Conservation (phyloP, 257 asterid genomes). For the Fraxinus anomala region DNA sequence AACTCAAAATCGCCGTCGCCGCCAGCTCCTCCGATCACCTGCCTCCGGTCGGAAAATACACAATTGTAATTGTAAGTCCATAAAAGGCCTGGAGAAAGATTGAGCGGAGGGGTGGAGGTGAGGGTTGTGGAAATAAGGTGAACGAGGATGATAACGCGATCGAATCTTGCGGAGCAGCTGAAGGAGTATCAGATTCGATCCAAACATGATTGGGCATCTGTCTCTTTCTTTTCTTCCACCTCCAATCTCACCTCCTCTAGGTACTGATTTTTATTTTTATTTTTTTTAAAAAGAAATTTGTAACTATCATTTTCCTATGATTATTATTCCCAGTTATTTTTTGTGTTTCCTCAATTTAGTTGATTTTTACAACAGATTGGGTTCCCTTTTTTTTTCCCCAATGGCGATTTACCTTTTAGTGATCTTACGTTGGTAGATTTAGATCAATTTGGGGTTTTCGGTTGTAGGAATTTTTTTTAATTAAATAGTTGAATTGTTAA, state of each 20-base stretch:
- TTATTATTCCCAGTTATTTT: background rate
- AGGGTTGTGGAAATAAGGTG: background rate
- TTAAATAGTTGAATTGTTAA: slow-evolving; percentile 7
- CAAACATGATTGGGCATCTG: slow-evolving; percentile 81
- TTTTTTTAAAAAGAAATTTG: background rate
- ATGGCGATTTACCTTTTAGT: background rate
- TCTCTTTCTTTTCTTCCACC: slow-evolving; percentile 80
- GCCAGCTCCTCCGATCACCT: slow-evolving; percentile 9
- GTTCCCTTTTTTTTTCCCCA: background rate
- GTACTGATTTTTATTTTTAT: slow-evolving; percentile 25
- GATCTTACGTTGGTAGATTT: slow-evolving; percentile 8
- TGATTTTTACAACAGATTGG: slow-evolving; percentile 2
- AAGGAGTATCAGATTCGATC: slow-evolving; percentile 91
- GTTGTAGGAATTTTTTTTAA: background rate
- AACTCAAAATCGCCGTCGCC: slow-evolving; percentile 32
- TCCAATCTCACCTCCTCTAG: slow-evolving; percentile 65
- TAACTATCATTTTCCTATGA: background rate
- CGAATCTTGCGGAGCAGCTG: slow-evolving; percentile 91
- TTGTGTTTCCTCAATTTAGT: slow-evolving; percentile 7
- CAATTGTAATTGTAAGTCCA: background rate
- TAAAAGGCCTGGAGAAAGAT: slow-evolving; percentile 17
- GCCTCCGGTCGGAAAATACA: background rate
- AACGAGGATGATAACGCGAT: slow-evolving; percentile 78
- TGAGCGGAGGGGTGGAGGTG: slow-evolving; percentile 5
- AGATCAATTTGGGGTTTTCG: slow-evolving; percentile 19